Base-by-base conservation (phyloP, 805 yeast genomes). In the Wickerhamiella sergipiensis region DNA sequence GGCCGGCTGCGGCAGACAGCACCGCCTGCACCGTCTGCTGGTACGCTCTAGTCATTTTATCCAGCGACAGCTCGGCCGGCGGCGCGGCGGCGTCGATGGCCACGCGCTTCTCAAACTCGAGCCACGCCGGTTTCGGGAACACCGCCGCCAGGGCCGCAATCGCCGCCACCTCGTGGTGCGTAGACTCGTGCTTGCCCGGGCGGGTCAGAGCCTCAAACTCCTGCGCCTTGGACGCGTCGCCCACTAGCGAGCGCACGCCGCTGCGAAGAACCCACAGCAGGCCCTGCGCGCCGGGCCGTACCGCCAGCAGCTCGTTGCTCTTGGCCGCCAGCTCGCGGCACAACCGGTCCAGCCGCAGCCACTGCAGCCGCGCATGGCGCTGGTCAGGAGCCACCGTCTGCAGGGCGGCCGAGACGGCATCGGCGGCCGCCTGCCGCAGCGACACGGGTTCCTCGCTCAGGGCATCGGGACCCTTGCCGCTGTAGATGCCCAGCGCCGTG, bases 261-360 rank as follows among this genome's bases (percentile, higher is more conserved):
- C 47, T 26, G n/a, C 54, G 45, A 5, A 56, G 26, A 12, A 50
- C 46, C 61, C 61, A 58, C 6, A 54, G 13, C 12, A 46, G 47
- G 12, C 49, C 50, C 6, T 33, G 4, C 13, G 51, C 38, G 15
- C 69, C 72, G 22, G 70, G 57, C n/a, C 66, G 65, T 1, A 83
- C 59, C 1, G 79, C 68, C 39, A 85, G 69, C 0, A 82, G 72
- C 59, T 85, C 92, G 52, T 74, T 72, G 18, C 79, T 71, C 46
- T 74, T 72, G 52, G 76, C 81, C 52, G 74, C 75, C 49, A 84
- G 71, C 59, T 88, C 95, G 51, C 75, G 77, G 61, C 95, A 81
- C 23, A 88, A 69, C 2, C 85, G 73, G 52, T 80, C 82, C 52
- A 89, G 75, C 53, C 81, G 78, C 33, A 75, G 69, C 84, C 95